Conservation (phyloP, 116 monocot species). For the Posidonia oceanica region DNA sequence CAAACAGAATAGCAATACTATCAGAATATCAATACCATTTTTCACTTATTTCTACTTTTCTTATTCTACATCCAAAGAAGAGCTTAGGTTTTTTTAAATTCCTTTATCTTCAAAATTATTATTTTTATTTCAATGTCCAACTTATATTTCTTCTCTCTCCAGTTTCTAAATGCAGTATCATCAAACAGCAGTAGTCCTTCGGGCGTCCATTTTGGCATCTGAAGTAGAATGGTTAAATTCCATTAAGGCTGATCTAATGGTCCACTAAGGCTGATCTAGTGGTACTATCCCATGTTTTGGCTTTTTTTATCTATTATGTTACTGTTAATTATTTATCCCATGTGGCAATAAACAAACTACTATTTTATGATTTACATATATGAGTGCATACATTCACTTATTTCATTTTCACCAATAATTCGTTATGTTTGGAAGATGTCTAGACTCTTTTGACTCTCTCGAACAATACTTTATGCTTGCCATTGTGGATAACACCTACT, state of each 20-base stretch:
- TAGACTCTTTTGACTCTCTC: background rate
- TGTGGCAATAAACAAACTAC: no score
- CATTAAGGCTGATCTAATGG: slow-evolving; percentile 91
- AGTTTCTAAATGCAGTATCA: slow-evolving; percentile 50
- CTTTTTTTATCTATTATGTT: background rate
- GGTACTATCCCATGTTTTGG: slow-evolving; percentile 28
- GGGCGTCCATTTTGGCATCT: slow-evolving; percentile 62
- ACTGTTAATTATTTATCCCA: background rate
- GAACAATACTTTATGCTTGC: background rate
- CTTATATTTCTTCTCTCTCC: background rate
- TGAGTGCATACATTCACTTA: no score
- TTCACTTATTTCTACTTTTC: no score
- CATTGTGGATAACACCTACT: background rate
- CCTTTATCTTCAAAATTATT: background rate
- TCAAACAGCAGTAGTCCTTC: slow-evolving; percentile 76
- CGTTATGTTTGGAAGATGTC: background rate
- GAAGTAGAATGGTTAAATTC: slow-evolving; percentile 90
- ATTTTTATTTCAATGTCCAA: background rate
- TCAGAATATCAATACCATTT: no score
- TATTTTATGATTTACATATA: no score
- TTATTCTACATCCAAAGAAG: no score
- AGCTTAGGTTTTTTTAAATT: background rate
- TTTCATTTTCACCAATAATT: background rate
- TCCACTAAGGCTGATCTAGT: slow-evolving; percentile 89
- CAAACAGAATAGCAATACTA: no score